A percentile compares a stretch with the other conserved stretches of the same genome.
These are phyloP conservation scores for Neurospora sp. DNA, from an alignment of 495 filamentous ascomycete genomes.

Conservation along the genomic window DNA sequence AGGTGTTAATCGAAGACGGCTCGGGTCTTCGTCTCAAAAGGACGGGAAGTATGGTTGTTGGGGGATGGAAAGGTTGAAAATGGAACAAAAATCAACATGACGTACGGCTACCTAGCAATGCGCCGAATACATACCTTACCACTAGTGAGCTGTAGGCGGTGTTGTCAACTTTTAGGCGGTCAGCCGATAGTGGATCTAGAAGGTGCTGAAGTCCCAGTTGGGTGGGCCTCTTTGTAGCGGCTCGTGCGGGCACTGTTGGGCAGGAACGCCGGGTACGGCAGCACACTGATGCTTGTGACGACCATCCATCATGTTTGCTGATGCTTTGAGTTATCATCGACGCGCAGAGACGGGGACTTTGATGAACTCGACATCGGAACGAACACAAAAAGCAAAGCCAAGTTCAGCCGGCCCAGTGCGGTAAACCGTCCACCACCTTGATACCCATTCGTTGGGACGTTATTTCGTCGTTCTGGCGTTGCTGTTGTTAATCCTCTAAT, in stretches of 20 bases:
- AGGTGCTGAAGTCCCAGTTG: background rate
- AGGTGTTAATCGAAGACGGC: too few relatives aligned
- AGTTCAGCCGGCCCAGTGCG: background rate
- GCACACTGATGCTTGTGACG: background rate
- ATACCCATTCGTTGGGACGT: background rate
- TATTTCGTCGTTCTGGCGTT: background rate
- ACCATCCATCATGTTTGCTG: background rate
- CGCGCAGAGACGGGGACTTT: background rate
- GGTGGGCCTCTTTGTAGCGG: background rate
- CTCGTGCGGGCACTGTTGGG: background rate
- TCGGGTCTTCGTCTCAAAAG: too few relatives aligned
- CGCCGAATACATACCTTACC: background rate
- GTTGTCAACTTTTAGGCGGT: background rate
- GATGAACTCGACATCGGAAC: background rate
- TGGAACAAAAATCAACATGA: background rate
- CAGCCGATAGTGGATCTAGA: background rate
- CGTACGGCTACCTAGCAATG: background rate
- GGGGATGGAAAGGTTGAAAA: too few relatives aligned
- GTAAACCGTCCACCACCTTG: background rate
- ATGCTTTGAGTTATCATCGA: background rate
- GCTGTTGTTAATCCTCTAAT: background rate
- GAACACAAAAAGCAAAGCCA: background rate
- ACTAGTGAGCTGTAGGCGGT: background rate
- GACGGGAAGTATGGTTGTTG: too few relatives aligned
- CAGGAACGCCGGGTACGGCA: background rate